Evolutionary conservation across 164 flowering plant species (phyloP).

Genomic region (Nymphaea colorata): DNA sequence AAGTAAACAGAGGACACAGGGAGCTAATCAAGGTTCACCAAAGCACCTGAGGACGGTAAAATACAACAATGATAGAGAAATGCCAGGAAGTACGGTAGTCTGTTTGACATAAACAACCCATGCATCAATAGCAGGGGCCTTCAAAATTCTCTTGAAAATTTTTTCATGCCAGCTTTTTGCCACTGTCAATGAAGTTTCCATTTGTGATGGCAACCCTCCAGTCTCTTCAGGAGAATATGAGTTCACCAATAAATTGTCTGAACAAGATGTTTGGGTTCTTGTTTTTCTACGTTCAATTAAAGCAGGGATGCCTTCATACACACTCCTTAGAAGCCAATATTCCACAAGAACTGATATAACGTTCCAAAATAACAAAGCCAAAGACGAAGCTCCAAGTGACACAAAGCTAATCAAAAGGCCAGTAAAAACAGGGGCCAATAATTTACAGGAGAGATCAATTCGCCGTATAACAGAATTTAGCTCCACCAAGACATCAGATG

Average conservation of each 20-base stretch:
- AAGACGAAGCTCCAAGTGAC: slow-evolving; percentile 70
- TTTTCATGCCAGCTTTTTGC: slow-evolving; percentile 11
- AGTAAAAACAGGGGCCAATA: slow-evolving; percentile 58
- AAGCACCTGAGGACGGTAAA: slow-evolving; percentile 77
- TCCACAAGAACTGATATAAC: slow-evolving; percentile 45
- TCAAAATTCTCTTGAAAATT: slow-evolving; percentile 11
- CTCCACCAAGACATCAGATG: slow-evolving; percentile 40
- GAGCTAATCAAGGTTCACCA: too few relatives aligned
- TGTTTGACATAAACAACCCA: slow-evolving; percentile 73
- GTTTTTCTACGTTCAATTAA: slow-evolving; percentile 33
- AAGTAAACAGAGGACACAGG: too few relatives aligned
- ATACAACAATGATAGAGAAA: slow-evolving; percentile 59
- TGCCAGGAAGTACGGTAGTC: slow-evolving; percentile 67
- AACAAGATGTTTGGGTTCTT: slow-evolving; percentile 12
- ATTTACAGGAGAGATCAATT: slow-evolving; percentile 71
- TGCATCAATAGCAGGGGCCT: slow-evolving; percentile 30
- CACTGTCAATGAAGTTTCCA: slow-evolving; percentile 4
- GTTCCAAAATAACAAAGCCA: slow-evolving; percentile 58
- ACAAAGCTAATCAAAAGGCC: slow-evolving; percentile 81
- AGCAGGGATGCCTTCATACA: slow-evolving; percentile 61
- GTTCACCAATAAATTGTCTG: slow-evolving; percentile 11
- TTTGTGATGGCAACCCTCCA: slow-evolving; percentile 10
- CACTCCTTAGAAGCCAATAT: slow-evolving; percentile 73
- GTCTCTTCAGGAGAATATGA: slow-evolving; percentile 10
- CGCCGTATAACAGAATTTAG: slow-evolving; percentile 68